Evolutionary conservation across 176 grass and related monocot species (phyloP).

Genomic region (Zea mays): DNA sequence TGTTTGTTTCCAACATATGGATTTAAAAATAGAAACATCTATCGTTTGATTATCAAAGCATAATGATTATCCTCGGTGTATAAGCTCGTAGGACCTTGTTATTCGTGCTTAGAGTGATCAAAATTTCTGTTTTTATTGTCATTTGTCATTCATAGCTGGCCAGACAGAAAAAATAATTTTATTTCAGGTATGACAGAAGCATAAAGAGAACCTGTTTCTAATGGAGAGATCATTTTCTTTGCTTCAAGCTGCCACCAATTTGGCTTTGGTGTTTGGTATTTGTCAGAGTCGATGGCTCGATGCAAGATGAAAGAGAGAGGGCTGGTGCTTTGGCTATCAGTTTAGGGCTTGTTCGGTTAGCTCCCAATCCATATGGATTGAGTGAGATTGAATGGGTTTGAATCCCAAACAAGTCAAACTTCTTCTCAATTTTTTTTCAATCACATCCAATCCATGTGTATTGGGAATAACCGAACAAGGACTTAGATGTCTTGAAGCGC

Average conservation of each 20-base stretch:
- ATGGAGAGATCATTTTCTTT: slow-evolving; percentile 96
- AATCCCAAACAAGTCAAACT: too few species aligned
- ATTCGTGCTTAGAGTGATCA: not conserved
- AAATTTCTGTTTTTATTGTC: not conserved
- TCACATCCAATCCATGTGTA: too few species aligned
- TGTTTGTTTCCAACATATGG: not conserved
- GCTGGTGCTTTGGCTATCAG: slow-evolving; percentile 76
- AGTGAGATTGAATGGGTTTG: too few species aligned
- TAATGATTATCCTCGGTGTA: not conserved
- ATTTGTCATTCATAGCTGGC: not conserved
- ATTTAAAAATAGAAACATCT: slow-evolving; percentile 5
- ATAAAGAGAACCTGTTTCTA: slow-evolving; percentile 91
- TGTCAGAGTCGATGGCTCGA: slow-evolving; percentile 64
- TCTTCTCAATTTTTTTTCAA: too few species aligned
- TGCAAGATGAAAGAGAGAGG: slow-evolving; percentile 77
- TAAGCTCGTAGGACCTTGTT: not conserved
- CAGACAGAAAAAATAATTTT: not conserved
- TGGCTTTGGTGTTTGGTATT: slow-evolving; percentile 54
- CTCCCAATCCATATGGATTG: too few species aligned
- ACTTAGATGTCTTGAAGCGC: slow-evolving; percentile 71
- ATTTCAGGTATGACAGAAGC: slow-evolving; percentile 85
- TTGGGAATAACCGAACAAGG: too few species aligned
- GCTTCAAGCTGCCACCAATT: slow-evolving; percentile 69
- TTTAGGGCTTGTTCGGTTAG: too few species aligned
- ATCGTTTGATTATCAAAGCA: not conserved